These are phyloP conservation scores for Hordeum pubiflorum DNA, from an alignment of 202 grass and related monocot genomes.

Conservation along the genomic window DNA sequence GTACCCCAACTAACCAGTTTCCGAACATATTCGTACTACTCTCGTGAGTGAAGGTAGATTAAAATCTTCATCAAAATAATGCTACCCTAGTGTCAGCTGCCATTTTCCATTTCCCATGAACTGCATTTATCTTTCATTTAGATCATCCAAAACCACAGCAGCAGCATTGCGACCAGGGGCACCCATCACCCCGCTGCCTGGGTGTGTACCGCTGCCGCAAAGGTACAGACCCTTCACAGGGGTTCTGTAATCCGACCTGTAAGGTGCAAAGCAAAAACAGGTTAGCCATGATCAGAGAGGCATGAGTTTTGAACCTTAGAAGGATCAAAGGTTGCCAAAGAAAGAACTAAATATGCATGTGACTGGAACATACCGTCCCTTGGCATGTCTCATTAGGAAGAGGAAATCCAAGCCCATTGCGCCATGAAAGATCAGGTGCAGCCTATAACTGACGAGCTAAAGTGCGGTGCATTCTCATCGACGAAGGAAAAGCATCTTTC, in stretches of 20 bases:
- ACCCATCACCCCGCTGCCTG: slow-evolving; percentile 89
- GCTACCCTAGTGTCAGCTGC: background rate
- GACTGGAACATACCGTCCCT: slow-evolving; percentile 57
- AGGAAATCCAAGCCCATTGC: slow-evolving; percentile 88
- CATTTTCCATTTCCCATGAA: background rate
- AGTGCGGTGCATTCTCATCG: slow-evolving; percentile 78
- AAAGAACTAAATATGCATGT: background rate
- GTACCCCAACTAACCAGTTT: too few relatives aligned
- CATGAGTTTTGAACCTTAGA: background rate
- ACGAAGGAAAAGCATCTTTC: slow-evolving; percentile 90
- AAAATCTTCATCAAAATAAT: too few relatives aligned
- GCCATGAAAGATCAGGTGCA: slow-evolving; percentile 94
- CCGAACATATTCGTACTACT: too few relatives aligned
- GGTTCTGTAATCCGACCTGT: slow-evolving; percentile 82
- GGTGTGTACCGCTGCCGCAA: slow-evolving; percentile 76
- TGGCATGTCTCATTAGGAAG: slow-evolving; percentile 73
- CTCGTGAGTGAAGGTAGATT: too few relatives aligned
- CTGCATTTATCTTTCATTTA: slow-evolving; percentile 17
- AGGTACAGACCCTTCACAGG: slow-evolving; percentile 76
- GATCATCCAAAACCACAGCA: slow-evolving; percentile 58
- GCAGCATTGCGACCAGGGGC: slow-evolving; percentile 84
- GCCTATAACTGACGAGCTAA: slow-evolving; percentile 72
- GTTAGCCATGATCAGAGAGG: background rate
- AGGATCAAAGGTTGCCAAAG: background rate
- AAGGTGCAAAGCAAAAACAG: slow-evolving; percentile 4